Base-by-base conservation (phyloP, 2,329 filamentous ascomycete genomes). In the Microcyclospora pomicola region DNA sequence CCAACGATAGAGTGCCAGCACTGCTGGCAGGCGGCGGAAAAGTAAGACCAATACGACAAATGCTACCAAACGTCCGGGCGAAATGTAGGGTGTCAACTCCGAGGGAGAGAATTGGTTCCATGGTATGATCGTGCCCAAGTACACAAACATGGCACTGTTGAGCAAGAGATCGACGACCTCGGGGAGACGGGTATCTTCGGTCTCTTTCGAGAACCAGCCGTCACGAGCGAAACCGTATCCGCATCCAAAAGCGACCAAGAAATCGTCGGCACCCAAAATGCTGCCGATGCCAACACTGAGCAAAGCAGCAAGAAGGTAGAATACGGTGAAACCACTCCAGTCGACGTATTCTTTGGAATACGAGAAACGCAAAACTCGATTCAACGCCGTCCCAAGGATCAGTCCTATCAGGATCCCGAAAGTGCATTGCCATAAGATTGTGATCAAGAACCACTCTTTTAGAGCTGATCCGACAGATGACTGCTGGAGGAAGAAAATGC, bases 121-220 rank as follows among this genome's bases (percentile, higher is more conserved):
- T 0, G 69, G 71, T 2, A 73, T 67, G 44, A 71, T 67, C 2
- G 69, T 60, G 14, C 71, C 71, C 27, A 73, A 68, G 51, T 71
- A 73, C 35, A 73, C 61, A 43, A 75, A 74, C 59, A 73, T 65
- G 13, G 63, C 62, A 7, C 62, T 66, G 49, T 73, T 74, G 42
- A 74, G 63, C 32, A 74, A 55, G n/a, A 73, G 50, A 44, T 74
- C 71, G 37, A 73, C 63, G 33, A 74, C 61, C 9, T 64, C 54
- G 0, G 67, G 66, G 1, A 74, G 59, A 2, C 65, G 54, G 0
- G 66, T 61, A 27, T 63, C 59, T 5, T 60, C 58, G 2, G 59
- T 69, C 44, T 66, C 63, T 31, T 62, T 64, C 2, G 62, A 56
- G 39, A 69, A 71, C 61, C 68, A 72, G 28, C 70, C 69, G 41